Evolutionary conservation across 2,329 filamentous ascomycete species (phyloP).

Genomic region (Hirsutella thompsonii): DNA sequence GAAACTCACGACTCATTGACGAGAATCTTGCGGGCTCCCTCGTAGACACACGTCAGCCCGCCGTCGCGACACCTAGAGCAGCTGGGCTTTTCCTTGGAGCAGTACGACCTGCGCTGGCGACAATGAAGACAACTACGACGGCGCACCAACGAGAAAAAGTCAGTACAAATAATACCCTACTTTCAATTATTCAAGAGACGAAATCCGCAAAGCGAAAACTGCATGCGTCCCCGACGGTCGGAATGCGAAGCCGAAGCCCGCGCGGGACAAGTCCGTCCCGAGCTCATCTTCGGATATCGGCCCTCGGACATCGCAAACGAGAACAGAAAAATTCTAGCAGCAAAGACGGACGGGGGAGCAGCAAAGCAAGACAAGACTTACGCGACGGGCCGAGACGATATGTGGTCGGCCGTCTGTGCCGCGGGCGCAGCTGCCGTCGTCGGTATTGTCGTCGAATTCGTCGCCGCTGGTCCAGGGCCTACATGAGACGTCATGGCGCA

Average conservation of each 20-base stretch:
- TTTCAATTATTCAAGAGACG: no score
- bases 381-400: conserved; percentile 13
- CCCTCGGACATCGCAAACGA: no score
- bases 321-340: no score
- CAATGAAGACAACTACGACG: conserved; percentile 19
- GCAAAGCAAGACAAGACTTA: conserved; percentile 6
- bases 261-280: background rate
- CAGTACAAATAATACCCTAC: no score
- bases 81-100: conserved; percentile 22
- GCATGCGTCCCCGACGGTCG: background rate
- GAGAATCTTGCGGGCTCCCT: conserved; percentile 19
- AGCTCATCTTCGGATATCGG: no score
- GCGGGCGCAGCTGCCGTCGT: background rate
- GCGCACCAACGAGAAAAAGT: background rate
- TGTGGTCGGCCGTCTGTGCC: conserved; percentile 4
- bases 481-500: no score
- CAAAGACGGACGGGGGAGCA: no score
- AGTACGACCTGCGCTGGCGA: conserved; percentile 20
- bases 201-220: no score
- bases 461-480: background rate
- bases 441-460: background rate
- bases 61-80: conserved; percentile 20
- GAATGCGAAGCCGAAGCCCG: background rate
- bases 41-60: conserved; percentile 18
- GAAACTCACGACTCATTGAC: conserved; percentile 18